These are phyloP conservation scores for Pseudogymnoascus sp. DNA, from an alignment of 2,329 filamentous ascomycete species.

Conservation along the genomic window DNA sequence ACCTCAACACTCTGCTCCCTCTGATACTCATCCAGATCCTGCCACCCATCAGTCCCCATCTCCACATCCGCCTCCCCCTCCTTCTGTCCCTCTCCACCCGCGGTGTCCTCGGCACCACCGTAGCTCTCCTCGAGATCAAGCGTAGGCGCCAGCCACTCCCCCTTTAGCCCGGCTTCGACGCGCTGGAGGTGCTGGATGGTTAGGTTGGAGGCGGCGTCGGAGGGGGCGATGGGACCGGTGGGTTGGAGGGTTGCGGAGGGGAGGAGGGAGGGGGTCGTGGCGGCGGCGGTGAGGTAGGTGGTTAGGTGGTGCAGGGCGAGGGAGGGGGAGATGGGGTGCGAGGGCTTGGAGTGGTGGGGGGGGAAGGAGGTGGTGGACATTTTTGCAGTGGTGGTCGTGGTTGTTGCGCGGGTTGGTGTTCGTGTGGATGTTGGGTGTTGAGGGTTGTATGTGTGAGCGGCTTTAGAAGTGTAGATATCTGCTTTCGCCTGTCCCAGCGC, in stretches of 20 bases:
- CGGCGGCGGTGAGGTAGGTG: slow-evolving; percentile 22
- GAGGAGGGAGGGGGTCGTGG: slow-evolving; percentile 22
- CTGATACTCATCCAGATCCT: slow-evolving; percentile 30
- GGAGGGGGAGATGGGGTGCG: slow-evolving; percentile 21
- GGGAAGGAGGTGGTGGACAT: slow-evolving; percentile 25
- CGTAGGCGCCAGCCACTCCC: slow-evolving; percentile 38
- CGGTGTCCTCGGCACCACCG: slow-evolving; percentile 16
- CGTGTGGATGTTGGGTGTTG: neutral
- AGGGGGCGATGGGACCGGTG: slow-evolving; percentile 24
- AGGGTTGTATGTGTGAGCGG: neutral
- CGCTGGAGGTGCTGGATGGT: slow-evolving; percentile 44
- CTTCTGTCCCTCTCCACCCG: slow-evolving; percentile 10
- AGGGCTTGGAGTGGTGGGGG: slow-evolving; percentile 20
- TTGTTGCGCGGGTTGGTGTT: neutral
- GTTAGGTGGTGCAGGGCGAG: slow-evolving; percentile 25
- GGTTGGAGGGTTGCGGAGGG: slow-evolving; percentile 28
- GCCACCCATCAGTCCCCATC: slow-evolving; percentile 25
- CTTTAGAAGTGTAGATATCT: neutral
- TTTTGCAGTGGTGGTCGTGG: slow-evolving; percentile 8
- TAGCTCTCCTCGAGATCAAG: slow-evolving; percentile 31
- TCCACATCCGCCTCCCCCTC: slow-evolving; percentile 16
- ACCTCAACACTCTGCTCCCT: slow-evolving; percentile 26
- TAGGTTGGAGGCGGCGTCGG: slow-evolving; percentile 27
- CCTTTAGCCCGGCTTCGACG: slow-evolving; percentile 42
- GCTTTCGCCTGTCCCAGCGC: neutral